phyloP scores from a whole-genome alignment of 2,329 filamentous ascomycete species.

The Grosmannia penicillata region DNA sequence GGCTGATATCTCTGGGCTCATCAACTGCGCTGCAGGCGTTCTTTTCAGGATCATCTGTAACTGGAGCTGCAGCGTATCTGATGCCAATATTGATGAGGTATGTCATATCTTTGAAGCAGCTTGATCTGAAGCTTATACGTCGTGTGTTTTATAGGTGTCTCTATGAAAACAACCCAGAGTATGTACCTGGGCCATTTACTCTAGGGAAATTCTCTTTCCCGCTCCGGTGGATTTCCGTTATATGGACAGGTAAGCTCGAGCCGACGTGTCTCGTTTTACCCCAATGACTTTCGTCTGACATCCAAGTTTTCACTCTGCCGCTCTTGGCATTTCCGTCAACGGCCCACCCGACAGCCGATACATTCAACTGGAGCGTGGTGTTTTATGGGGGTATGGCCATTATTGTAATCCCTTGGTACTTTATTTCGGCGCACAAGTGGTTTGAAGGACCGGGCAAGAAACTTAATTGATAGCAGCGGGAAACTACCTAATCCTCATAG shows the following conservation, averaged over 20 bases:
- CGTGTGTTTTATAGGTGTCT: background rate
- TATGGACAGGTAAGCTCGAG: background rate
- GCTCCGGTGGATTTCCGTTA: background rate
- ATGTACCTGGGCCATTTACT: background rate
- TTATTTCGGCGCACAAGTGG: constrained; percentile 1
- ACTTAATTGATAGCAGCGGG: background rate
- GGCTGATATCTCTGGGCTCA: constrained; percentile 1
- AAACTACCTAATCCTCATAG: background rate
- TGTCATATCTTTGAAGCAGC: background rate
- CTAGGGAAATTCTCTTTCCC: background rate
- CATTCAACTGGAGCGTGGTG: constrained; percentile 6
- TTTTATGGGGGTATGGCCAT: constrained; percentile 1
- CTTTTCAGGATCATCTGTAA: constrained; percentile 4
- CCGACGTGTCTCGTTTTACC: background rate
- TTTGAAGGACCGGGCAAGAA: constrained; percentile 1
- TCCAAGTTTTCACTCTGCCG: constrained; percentile 1
- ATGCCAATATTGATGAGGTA: constrained; percentile 4
- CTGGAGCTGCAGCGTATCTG: constrained; percentile 1
- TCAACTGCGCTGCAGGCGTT: constrained; percentile 3
- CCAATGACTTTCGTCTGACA: background rate
- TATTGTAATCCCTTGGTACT: constrained; percentile 2
- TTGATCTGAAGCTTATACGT: background rate
- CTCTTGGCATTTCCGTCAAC: constrained; percentile 3
- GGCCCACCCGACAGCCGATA: background rate
- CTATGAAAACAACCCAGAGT: constrained; percentile 3